phyloP scores from a whole-genome alignment of 768 basidiomycete genomes.

The Leccinum subgranulosum region DNA sequence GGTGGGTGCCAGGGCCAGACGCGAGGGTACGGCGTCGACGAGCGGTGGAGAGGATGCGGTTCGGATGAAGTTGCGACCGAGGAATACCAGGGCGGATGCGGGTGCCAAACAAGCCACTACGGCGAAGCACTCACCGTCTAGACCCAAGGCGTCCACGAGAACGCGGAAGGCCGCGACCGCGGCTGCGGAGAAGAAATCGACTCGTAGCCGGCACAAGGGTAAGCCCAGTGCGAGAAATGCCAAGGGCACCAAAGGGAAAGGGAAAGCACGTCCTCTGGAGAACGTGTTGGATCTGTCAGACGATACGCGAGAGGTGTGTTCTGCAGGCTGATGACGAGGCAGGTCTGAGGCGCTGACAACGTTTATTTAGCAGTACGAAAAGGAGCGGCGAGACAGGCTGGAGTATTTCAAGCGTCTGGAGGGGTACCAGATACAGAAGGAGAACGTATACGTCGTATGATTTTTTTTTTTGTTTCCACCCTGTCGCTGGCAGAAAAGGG shows the following conservation, averaged over 20 bases:
- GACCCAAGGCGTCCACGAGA: constrained; percentile 8
- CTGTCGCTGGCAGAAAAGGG: background rate
- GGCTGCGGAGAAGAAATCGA: constrained; percentile 3
- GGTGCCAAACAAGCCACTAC: constrained; percentile 3
- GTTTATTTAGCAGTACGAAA: constrained; percentile 36
- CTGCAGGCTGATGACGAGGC: background rate
- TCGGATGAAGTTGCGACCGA: constrained; percentile 21
- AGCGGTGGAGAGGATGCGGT: constrained; percentile 7
- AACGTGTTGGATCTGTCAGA: constrained; percentile 29
- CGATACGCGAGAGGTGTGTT: constrained; percentile 30
- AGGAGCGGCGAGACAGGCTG: constrained; percentile 47
- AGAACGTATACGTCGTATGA: constrained; percentile 59
- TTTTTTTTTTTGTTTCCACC: background rate
- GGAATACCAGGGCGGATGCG: constrained; percentile 3
- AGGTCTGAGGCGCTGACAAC: background rate
- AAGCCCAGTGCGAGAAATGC: constrained; percentile 10
- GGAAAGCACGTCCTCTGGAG: constrained; percentile 21
- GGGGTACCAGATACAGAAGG: constrained; percentile 51
- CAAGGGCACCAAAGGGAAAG: constrained; percentile 28
- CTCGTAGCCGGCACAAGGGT: constrained; percentile 22
- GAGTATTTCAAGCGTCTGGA: constrained; percentile 54
- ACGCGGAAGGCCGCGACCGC: constrained; percentile 2
- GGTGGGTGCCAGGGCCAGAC: constrained; percentile 13
- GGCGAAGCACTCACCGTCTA: constrained; percentile 13
- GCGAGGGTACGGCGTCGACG: constrained; percentile 1